Evolutionary conservation across 352 stramenopile species (phyloP).

Genomic region (Nothophytophthora sp.): DNA sequence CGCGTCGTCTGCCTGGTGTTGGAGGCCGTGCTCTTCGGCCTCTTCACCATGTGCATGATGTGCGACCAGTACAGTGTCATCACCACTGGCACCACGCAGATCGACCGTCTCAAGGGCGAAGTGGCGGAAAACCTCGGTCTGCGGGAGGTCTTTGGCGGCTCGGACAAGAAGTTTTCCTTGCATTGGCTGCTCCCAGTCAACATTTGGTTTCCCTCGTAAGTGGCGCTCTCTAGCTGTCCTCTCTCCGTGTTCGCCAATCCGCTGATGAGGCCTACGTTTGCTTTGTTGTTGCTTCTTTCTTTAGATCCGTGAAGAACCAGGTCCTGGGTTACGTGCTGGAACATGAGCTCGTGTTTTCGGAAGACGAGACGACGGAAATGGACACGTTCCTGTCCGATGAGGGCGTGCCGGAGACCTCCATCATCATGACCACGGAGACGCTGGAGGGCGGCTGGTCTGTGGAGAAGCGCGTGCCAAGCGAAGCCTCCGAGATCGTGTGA

Average conservation of each 20-base stretch:
- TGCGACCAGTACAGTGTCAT: constrained; percentile 98
- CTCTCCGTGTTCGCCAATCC: neutral
- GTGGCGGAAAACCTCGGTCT: constrained; percentile 69
- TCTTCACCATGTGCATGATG: constrained; percentile 99
- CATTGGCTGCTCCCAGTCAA: constrained; percentile 86
- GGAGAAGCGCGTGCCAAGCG: constrained; percentile 72
- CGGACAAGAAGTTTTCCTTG: constrained; percentile 52
- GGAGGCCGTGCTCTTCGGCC: constrained; percentile 94
- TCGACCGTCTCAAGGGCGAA: constrained; percentile 96
- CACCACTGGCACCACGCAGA: constrained; percentile 95
- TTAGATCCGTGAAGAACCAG: constrained; percentile 80
- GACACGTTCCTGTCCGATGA: constrained; percentile 74
- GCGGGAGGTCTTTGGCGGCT: constrained; percentile 82
- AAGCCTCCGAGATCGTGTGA: constrained; percentile 58
- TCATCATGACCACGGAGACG: constrained; percentile 65
- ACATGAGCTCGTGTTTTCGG: constrained; percentile 60
- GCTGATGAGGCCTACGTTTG: constrained; percentile 1
- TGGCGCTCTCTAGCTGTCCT: constrained; percentile 15
- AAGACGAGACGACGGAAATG: constrained; percentile 74
- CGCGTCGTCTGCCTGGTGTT: constrained; percentile 87
- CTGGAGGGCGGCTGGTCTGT: constrained; percentile 85
- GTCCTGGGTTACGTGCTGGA: constrained; percentile 84
- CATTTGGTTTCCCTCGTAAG: constrained; percentile 87
- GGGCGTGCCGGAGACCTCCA: constrained; percentile 24
- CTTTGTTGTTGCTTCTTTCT: constrained; percentile 4